Evolutionary conservation across 2,329 filamentous ascomycete genomes (phyloP).

Genomic region (Coniochaeta hoffmannii): DNA sequence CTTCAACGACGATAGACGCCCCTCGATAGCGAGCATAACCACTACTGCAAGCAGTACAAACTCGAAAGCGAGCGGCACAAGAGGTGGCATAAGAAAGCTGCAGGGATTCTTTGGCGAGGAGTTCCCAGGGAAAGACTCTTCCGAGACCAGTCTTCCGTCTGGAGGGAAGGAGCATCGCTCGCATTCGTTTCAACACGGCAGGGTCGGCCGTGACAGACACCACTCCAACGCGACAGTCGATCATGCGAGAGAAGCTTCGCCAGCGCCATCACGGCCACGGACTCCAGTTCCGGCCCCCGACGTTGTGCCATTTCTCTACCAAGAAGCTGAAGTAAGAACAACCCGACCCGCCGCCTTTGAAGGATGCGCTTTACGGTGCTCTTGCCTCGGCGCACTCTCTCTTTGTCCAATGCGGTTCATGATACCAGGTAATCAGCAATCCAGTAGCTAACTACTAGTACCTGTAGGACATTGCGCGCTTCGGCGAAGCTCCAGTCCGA

Average conservation of each 20-base stretch:
- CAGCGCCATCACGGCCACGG: slow-evolving; percentile 66
- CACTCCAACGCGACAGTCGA: slow-evolving; percentile 66
- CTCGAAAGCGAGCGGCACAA: slow-evolving; percentile 64
- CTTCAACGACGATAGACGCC: slow-evolving; percentile 17
- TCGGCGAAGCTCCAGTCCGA: slow-evolving; percentile 71
- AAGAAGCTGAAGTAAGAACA: slow-evolving; percentile 66
- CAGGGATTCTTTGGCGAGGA: slow-evolving; percentile 93
- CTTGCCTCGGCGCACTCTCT: not conserved
- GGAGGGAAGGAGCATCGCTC: slow-evolving; percentile 50
- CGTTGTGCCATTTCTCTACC: slow-evolving; percentile 95
- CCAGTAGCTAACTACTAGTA: not conserved
- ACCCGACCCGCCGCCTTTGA: not conserved
- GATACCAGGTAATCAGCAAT: not conserved
- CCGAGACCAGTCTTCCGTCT: slow-evolving; percentile 58
- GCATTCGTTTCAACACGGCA: slow-evolving; percentile 54
- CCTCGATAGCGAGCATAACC: slow-evolving; percentile 66
- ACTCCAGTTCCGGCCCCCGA: slow-evolving; percentile 87
- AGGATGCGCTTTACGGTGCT: not conserved
- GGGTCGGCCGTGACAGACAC: slow-evolving; percentile 65
- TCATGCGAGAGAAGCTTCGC: slow-evolving; percentile 66
- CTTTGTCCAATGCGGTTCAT: not conserved
- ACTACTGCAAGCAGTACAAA: slow-evolving; percentile 70
- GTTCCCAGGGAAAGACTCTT: slow-evolving; percentile 65
- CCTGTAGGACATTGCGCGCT: slow-evolving; percentile 62
- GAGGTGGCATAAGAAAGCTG: slow-evolving; percentile 72